Evolutionary conservation across 2,329 filamentous ascomycete genomes (phyloP), one percentile per base, ranked within the genome.

Genomic region (Biscogniauxia marginata): DNA sequence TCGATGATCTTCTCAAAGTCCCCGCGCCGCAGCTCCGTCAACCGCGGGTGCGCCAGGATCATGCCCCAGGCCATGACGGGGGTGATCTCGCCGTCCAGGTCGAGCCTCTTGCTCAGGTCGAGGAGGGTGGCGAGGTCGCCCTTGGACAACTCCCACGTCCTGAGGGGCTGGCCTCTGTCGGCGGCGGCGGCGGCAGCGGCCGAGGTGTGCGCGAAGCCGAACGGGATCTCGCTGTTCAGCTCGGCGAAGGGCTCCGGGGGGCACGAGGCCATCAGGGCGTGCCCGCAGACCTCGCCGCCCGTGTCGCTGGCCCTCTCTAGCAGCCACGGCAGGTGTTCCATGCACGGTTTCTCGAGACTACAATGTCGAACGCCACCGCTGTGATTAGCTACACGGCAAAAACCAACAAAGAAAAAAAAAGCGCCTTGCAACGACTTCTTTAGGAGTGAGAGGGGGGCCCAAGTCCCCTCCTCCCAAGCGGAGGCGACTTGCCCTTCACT

Each of bases 51-150:
- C 47, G 80, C 82, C 60, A 91, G 77, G 50, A 98, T 82, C 75
- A 90, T 89, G 50, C 91, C 89, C 85, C 95, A 93, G 0, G 93
- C 93, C 91, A 96, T 96, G 63, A 97, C 90, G 0, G 95, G 95
- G 18, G 93, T 98, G 67, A 98, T 90, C 74, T 96, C 91, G 52
- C 91, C 91, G 59, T 95, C 90, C 2, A 95, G 84, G 65, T 95
- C 87, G 22, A 97, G 80, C 65, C 87, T 86, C 65, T 87, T 84
- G 75, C 91, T 96, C 54, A 97, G 81, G 69, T 96, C 89, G 58
- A 97, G 82, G 53, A 98, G 79, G 53, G 89, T 96, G 51, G 87
- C 78, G 50, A 99, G 80, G 67, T 95, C 91, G 39, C 83, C 83
- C 70, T 88, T 90, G 57, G 82, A 86, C 5, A 95, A 77, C 69